Evolutionary conservation across 148 eudicot genomes (phyloP).

Genomic region (Gaultheria prostrata): DNA sequence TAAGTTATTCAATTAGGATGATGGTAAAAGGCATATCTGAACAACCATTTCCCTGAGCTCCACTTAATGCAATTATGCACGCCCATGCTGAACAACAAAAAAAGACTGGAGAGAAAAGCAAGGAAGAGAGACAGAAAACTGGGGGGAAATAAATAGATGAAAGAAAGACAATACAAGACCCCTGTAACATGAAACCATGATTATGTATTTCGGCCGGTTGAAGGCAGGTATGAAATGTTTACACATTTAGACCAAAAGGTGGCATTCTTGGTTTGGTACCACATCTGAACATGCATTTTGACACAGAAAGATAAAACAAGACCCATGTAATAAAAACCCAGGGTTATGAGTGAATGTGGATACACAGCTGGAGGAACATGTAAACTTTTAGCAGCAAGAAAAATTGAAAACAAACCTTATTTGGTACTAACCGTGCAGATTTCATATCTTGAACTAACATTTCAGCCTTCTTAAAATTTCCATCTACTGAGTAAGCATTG

Average conservation of each 20-base stretch:
- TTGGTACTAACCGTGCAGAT: slow-evolving; percentile 65
- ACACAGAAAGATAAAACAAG: not conserved
- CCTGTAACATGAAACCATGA: not conserved
- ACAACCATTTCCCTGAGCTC: not conserved
- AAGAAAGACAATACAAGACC: not conserved
- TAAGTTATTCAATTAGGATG: not conserved
- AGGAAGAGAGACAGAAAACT: not conserved
- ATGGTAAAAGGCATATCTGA: not conserved
- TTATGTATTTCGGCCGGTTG: not conserved
- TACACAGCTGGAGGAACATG: not conserved
- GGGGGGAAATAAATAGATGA: not conserved
- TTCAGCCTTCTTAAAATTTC: slow-evolving; percentile 71
- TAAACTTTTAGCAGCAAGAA: not conserved
- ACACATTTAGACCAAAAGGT: not conserved
- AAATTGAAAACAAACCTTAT: slow-evolving; percentile 59
- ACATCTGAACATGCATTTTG: not conserved
- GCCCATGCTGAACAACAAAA: not conserved
- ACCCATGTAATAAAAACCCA: not conserved
- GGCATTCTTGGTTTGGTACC: not conserved
- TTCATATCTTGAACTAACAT: slow-evolving; percentile 66
- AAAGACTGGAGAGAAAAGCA: not conserved
- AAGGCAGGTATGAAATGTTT: not conserved
- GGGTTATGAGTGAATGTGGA: not conserved
- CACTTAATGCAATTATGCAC: not conserved
- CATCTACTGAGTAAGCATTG: slow-evolving; percentile 70